Evolutionary conservation across 1,139 yeast genomes (phyloP).

Genomic region (Yamadazyma sp.): DNA sequence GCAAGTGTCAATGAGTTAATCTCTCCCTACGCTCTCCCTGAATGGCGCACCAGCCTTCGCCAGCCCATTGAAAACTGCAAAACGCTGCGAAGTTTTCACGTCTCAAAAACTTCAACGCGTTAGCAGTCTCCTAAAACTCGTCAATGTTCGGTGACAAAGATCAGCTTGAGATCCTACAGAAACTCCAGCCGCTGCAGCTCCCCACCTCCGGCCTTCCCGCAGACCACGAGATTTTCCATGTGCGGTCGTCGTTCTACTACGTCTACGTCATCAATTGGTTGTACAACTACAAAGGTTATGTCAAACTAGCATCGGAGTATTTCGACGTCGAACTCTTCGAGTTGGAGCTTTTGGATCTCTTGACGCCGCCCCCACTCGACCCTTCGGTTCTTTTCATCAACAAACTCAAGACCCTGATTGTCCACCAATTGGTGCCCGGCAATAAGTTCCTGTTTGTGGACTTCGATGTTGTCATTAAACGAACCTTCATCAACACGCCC

Average conservation of each 20-base stretch:
- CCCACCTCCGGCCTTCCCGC: constrained; percentile 11
- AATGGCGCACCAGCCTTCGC: no score
- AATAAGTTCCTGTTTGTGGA: constrained; percentile 11
- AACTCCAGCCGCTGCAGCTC: constrained; percentile 13
- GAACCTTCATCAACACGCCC: constrained; percentile 44
- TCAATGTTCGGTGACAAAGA: constrained; percentile 14
- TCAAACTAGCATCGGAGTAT: constrained; percentile 44
- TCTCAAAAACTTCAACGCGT: no score
- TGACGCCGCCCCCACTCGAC: constrained; percentile 35
- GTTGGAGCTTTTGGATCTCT: constrained; percentile 49
- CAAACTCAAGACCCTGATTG: constrained; percentile 40
- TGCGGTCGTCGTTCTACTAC: constrained; percentile 35
- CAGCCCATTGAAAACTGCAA: no score
- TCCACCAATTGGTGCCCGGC: constrained; percentile 19
- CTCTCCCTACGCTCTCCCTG: no score
- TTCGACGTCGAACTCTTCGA: constrained; percentile 59
- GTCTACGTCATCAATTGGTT: constrained; percentile 54
- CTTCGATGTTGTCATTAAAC: constrained; percentile 14
- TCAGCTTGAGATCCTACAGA: constrained; percentile 10
- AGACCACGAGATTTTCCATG: constrained; percentile 14
- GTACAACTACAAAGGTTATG: constrained; percentile 42
- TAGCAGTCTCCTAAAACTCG: no score
- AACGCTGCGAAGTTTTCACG: no score
- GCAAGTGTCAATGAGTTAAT: no score
- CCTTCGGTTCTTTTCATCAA: constrained; percentile 37